Conservation (phyloP, 2,329 filamentous ascomycete genomes). For the Fusarium humuli region DNA sequence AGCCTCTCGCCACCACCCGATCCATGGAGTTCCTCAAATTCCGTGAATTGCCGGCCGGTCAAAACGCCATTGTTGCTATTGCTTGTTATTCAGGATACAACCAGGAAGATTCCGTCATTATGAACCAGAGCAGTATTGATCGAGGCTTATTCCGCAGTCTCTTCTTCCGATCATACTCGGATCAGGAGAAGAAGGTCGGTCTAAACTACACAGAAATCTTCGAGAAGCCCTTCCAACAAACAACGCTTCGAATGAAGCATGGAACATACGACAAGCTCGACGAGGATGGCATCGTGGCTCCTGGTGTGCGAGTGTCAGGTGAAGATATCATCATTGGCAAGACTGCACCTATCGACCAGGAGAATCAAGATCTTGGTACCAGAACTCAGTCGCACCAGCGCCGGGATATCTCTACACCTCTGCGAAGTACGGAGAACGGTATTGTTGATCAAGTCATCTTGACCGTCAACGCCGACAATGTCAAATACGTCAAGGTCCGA, state of each 20-base stretch:
- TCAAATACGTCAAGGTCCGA: slow-evolving; percentile 96
- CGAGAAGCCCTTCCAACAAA: slow-evolving; percentile 90
- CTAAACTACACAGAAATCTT: slow-evolving; percentile 94
- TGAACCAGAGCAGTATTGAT: slow-evolving; percentile 99
- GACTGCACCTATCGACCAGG: slow-evolving; percentile 92
- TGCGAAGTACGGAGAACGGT: slow-evolving; percentile 95
- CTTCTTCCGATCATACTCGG: slow-evolving; percentile 97
- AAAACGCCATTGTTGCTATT: slow-evolving; percentile 98
- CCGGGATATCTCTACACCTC: slow-evolving; percentile 93
- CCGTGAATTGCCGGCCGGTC: slow-evolving; percentile 93
- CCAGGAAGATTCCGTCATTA: slow-evolving; percentile 99
- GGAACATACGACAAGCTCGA: slow-evolving; percentile 98
- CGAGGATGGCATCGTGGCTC: slow-evolving; percentile 93
- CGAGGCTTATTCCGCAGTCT: slow-evolving; percentile 96
- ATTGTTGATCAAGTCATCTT: slow-evolving; percentile 94
- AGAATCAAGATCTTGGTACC: slow-evolving; percentile 93
- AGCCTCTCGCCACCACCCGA: slow-evolving; percentile 92
- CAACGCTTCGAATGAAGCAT: slow-evolving; percentile 92
- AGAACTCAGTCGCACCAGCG: slow-evolving; percentile 91
- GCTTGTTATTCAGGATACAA: slow-evolving; percentile 98
- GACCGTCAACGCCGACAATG: slow-evolving; percentile 92
- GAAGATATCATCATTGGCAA: slow-evolving; percentile 99
- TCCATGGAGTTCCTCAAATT: slow-evolving; percentile 99
- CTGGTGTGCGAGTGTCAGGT: slow-evolving; percentile 92
- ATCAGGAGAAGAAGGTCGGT: slow-evolving; percentile 95